A percentile compares a stretch with the other conserved stretches of the same genome.
Conservation (phyloP, 352 stramenopile species). For the Pythium periplocum region DNA sequence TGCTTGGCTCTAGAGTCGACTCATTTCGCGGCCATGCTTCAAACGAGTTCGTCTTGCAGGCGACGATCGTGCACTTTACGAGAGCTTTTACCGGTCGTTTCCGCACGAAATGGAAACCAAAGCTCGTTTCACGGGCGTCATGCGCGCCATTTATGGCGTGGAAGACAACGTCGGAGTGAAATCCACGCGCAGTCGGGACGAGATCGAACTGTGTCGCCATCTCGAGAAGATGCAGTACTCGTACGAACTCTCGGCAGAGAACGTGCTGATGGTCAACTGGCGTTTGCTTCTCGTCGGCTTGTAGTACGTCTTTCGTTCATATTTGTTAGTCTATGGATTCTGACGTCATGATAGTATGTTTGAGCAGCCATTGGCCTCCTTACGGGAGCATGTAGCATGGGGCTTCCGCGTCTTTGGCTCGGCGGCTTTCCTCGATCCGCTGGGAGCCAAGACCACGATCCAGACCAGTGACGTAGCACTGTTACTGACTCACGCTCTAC, state of each 20-base stretch:
- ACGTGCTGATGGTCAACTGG: slow-evolving; percentile 63
- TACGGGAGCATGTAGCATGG: slow-evolving; percentile 53
- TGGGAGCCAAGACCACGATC: slow-evolving; percentile 26
- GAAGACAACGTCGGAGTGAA: slow-evolving; percentile 20
- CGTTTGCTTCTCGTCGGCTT: slow-evolving; percentile 46
- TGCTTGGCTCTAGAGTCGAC: background rate
- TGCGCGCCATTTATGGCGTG: slow-evolving; percentile 49
- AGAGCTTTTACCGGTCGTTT: slow-evolving; percentile 66
- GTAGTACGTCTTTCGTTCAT: slow-evolving; percentile 21
- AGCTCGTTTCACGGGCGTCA: slow-evolving; percentile 57
- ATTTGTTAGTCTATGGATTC: slow-evolving; percentile 1
- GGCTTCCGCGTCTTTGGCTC: slow-evolving; percentile 53
- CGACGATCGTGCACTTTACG: slow-evolving; percentile 57
- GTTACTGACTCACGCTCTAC: slow-evolving; percentile 47
- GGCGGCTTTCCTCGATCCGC: slow-evolving; percentile 38
- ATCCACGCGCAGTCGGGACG: slow-evolving; percentile 13
- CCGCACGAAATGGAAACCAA: slow-evolving; percentile 64
- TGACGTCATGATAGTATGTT: slow-evolving; percentile 28
- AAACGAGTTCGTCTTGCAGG: slow-evolving; percentile 43
- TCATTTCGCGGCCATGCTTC: slow-evolving; percentile 40
- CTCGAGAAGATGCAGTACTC: slow-evolving; percentile 58
- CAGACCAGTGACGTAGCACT: slow-evolving; percentile 32
- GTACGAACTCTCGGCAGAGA: slow-evolving; percentile 45
- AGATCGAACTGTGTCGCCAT: slow-evolving; percentile 39
- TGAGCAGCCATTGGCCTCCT: slow-evolving; percentile 42